Evolutionary conservation across 352 stramenopile genomes (phyloP).

Genomic region (Blastocystis sp.): DNA sequence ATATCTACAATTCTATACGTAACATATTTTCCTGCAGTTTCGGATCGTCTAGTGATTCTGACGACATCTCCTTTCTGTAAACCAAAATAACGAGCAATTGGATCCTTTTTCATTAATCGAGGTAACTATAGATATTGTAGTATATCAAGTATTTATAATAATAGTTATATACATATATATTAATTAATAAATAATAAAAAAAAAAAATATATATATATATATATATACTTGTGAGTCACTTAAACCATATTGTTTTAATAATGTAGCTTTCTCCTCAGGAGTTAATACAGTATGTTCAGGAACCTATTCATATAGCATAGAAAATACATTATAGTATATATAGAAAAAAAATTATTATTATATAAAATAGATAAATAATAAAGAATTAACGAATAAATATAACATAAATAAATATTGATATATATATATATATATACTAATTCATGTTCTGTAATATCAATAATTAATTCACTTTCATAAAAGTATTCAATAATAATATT

Average conservation of each 20-base stretch:
- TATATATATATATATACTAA: constrained; percentile 54
- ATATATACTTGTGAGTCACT: too few relatives aligned
- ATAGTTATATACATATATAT: too few relatives aligned
- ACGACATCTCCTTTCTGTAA: constrained; percentile 89
- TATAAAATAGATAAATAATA: too few relatives aligned
- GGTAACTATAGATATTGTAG: constrained; percentile 89
- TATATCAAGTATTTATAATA: too few relatives aligned
- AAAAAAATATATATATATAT: too few relatives aligned
- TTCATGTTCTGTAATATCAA: constrained; percentile 99
- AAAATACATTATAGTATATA: too few relatives aligned
- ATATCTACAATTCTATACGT: constrained; percentile 74
- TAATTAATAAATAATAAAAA: too few relatives aligned
- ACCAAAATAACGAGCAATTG: constrained; percentile 87
- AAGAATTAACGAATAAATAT: too few relatives aligned
- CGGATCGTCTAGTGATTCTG: constrained; percentile 94
- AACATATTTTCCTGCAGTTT: constrained; percentile 96
- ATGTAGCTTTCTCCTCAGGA: constrained; percentile 80
- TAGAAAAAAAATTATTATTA: too few relatives aligned
- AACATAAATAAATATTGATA: too few relatives aligned
- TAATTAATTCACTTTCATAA: constrained; percentile 90
- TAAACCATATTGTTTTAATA: constrained; percentile 78
- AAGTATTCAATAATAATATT: constrained; percentile 69
- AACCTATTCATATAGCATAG: constrained; percentile 37
- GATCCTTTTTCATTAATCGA: constrained; percentile 91
- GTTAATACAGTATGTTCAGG: constrained; percentile 88